These are phyloP conservation scores for Penicillium sp. DNA, from an alignment of 2,329 filamentous ascomycete genomes.

Conservation along the genomic window DNA sequence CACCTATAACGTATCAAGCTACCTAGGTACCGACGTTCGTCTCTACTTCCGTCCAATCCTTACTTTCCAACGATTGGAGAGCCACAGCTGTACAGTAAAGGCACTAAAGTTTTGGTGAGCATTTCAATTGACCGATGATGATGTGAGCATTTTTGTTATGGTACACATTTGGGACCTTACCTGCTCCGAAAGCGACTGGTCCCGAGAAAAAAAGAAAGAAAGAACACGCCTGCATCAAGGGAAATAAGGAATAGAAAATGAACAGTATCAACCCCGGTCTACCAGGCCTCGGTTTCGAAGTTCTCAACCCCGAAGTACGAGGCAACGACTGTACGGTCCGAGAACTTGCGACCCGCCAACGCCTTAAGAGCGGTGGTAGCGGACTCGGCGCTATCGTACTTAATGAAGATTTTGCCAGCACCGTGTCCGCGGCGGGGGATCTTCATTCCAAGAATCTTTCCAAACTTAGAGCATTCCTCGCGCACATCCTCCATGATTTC, in stretches of 20 bases:
- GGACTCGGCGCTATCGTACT: conserved; percentile 75
- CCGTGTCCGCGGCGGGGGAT: conserved; percentile 83
- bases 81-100: neutral
- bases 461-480: conserved; percentile 92
- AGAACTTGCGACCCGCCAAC: conserved; percentile 93
- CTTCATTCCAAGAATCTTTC: conserved; percentile 81
- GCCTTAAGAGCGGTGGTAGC: conserved; percentile 82
- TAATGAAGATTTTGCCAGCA: conserved; percentile 97
- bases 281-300: conserved; percentile 61
- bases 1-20: neutral
- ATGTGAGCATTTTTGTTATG: conserved; percentile 10
- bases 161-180: conserved; percentile 9
- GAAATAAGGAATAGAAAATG: conserved; percentile 5
- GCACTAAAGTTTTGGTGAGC: neutral
- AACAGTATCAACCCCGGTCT: neutral
- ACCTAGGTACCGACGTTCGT: neutral
- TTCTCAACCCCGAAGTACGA: conserved; percentile 98
- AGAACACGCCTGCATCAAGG: conserved; percentile 13
- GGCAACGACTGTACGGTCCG: conserved; percentile 90
- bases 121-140: neutral
- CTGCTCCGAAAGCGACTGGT: conserved; percentile 2
- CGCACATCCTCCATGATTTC: conserved; percentile 95
- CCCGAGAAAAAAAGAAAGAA: conserved; percentile 1
- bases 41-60: neutral
- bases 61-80: neutral